Evolutionary conservation across 2,329 filamentous ascomycete species (phyloP), one percentile per base, ranked within the genome.

Genomic region (Colletotrichum brevisporum): DNA sequence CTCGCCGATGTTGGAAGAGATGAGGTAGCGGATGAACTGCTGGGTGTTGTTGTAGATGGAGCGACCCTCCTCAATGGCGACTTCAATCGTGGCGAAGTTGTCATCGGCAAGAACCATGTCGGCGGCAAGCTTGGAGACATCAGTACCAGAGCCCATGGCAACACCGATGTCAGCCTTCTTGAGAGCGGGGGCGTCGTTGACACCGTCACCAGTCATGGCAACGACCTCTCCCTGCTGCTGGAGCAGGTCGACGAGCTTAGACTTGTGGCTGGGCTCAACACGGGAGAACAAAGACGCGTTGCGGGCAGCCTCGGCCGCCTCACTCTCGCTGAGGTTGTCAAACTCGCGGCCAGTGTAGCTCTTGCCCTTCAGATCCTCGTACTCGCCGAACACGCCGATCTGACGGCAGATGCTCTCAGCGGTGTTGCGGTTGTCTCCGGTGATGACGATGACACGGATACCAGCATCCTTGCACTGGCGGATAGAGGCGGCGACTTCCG

Each of bases 41-140:
- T 99, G 96, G 6, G 96, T 99, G 87, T 99, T 99, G 91, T 96
- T 98, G 89, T 98, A 99, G 83, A 99, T 99, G 72, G 95, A 95
- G 71, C 96, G 92, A 62, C 96, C 96, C 83, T 99, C 96, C 80
- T 99, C 96, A 72, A 99, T 95, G 57, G 96, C 96, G 64, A 94
- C 87, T 80, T 97, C 94, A 74, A 99, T 99, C 4, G 96, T 99
- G 71, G 96, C 96, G 81, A 99, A 99, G 86, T 99, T 99, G 83
- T 98, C 94, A 83, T 99, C 97, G 27, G 95, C 94, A 59, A 99
- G 91, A 59, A 99, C 95, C 96, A 99, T 99, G 80, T 99, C 96
- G 67, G 97, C 94, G 36, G 96, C 96, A 73, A 99, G 86, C 84
- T 97, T 98, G 69, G 96, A 94, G 36, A 99, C 96, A 79, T 99